Conservation (phyloP, 768 basidiomycete genomes). For the Zangia roseola region DNA sequence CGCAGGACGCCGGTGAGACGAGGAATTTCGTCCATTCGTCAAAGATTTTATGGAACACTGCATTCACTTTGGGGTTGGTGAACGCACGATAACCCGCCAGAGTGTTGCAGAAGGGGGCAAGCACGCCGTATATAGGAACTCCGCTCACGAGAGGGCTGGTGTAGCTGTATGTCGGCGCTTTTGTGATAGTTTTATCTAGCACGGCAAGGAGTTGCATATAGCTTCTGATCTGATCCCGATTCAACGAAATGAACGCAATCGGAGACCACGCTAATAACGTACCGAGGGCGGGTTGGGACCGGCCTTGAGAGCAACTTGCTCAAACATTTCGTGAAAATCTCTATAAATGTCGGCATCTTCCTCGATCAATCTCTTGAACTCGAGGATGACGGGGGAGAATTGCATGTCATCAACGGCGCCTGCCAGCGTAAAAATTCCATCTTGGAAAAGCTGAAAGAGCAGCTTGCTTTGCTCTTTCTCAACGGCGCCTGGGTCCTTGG, state of each 20-base stretch:
- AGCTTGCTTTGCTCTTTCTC: constrained; percentile 19
- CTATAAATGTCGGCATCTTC: constrained; percentile 18
- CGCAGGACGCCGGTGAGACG: constrained; percentile 39
- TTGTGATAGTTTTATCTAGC: constrained; percentile 15
- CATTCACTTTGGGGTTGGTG: constrained; percentile 43
- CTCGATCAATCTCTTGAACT: constrained; percentile 27
- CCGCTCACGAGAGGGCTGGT: constrained; percentile 25
- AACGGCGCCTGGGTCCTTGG: constrained; percentile 13
- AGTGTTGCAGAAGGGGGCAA: constrained; percentile 24
- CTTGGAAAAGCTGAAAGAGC: constrained; percentile 25
- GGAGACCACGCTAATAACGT: background rate
- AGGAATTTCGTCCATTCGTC: constrained; percentile 51
- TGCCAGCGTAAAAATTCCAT: constrained; percentile 9
- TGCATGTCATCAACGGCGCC: constrained; percentile 8
- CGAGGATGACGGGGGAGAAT: constrained; percentile 12
- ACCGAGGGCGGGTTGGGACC: constrained; percentile 1
- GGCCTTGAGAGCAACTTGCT: constrained; percentile 8
- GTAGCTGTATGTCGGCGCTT: constrained; percentile 15
- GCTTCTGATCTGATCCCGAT: constrained; percentile 1
- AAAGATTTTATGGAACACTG: constrained; percentile 46
- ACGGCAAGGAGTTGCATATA: constrained; percentile 28
- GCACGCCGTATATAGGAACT: constrained; percentile 22
- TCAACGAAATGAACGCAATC: background rate
- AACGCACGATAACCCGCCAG: constrained; percentile 22
- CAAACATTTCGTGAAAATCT: constrained; percentile 27